Conservation (phyloP, 73 alveolate genomes). For the Paramecium octaurelia region DNA sequence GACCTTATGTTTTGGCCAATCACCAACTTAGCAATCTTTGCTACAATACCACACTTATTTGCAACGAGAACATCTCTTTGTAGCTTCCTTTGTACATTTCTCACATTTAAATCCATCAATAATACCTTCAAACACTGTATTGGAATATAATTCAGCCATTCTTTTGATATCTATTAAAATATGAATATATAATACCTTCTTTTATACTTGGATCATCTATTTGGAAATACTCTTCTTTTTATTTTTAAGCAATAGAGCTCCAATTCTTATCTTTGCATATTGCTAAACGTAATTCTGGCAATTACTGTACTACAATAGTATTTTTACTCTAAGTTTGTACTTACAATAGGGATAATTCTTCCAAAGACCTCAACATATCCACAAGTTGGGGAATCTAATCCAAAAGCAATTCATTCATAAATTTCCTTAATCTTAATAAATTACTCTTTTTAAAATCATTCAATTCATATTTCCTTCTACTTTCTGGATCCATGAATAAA, state of each 20-base stretch:
- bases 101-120: constrained; percentile 95
- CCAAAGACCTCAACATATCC: constrained; percentile 94
- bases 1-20: constrained; percentile 94
- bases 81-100: constrained; percentile 92
- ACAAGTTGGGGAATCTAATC: constrained; percentile 97
- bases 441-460: constrained; percentile 93
- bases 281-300: constrained; percentile 77
- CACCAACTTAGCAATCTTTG: constrained; percentile 93
- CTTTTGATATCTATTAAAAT: constrained; percentile 69
- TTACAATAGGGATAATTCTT: constrained; percentile 78
- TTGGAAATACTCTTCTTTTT: constrained; percentile 66
- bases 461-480: constrained; percentile 96
- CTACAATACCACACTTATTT: constrained; percentile 97
- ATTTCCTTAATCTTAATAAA: constrained; percentile 95
- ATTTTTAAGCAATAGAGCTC: constrained; percentile 79
- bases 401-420: constrained; percentile 92
- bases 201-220: constrained; percentile 64
- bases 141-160: constrained; percentile 81
- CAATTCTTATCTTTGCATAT: constrained; percentile 76
- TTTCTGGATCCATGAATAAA: constrained; percentile 95
- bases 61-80: constrained; percentile 94
- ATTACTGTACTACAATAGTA: constrained; percentile 74
- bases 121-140: constrained; percentile 89
- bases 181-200: constrained; percentile 22
- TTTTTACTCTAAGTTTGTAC: constrained; percentile 63